Base-by-base conservation (phyloP, 2,329 filamentous ascomycete genomes). In the Pseudocercospora cruenta region DNA sequence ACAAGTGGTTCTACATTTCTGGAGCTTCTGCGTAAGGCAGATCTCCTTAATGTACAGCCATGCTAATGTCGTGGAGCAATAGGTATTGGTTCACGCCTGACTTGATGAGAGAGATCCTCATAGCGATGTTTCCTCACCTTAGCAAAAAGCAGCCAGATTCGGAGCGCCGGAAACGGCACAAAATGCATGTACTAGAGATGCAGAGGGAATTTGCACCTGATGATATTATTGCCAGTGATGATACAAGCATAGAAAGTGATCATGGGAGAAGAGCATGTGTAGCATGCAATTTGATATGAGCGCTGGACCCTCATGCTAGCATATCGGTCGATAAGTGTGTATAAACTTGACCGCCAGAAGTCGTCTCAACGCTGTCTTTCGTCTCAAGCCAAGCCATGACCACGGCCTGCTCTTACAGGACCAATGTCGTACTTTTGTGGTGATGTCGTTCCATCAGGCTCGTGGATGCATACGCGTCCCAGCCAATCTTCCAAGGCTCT, bases 1-100 rank as follows among this genome's bases (percentile, higher is more conserved):
- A 99, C 89, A 99, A 99, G 90, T 99, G 95, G 95, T 99, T 99
- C 91, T 99, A 98, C 89, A 99, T 99, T 83, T 97, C 93, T 81
- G 95, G 95, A 82, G 95, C 95, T 75, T 82, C 81, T 70, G 78
- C 77, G 70, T 83, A 82, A 74, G 53, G 69, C 45, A 7, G 33
- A 31, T 51, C 63, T 65, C 49, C 57, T 10, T 55, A 9, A 16
- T 57, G 58, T 58, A 53, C 63, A 60, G 49, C 26, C 58, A 57
- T 64, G 58, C 63, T 65, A 39, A 61, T 39, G 51, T 61, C 31
- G 21, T 43, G 55, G 33, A 24, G 12, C 19, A 14, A 22, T 22
- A 58, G 55, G 55, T 58, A 9, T 43, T 39, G 12, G 55, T 58
- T 24, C n/a, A 24, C 16, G 19, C 55, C 55, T 22, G 55, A 58